Base-by-base conservation (phyloP, 345 rosid genomes). In the Cardamine chenopodiifolia region DNA sequence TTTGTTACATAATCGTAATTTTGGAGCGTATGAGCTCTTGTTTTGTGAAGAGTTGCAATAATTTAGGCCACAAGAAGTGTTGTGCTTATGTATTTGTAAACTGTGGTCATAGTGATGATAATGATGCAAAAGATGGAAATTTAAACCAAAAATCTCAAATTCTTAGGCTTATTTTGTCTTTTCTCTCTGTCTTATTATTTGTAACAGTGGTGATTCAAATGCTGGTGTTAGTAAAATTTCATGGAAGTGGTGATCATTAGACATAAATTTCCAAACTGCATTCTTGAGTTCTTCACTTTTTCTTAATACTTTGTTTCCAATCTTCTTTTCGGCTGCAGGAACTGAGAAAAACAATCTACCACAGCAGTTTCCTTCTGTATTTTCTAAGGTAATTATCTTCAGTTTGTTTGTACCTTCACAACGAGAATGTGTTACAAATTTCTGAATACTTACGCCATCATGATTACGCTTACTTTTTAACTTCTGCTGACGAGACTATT, bases 241-340 rank as follows among this genome's bases (percentile, higher is more conserved):
- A 39, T 39, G 15, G 1, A 39, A 39, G 13, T 42, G 47, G 17
- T 42, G 17, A 6, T 14, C 18, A 5, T 42, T 7, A 42, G 47
- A 42, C 47, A 42, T 7, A 7, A 45, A 0, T 45, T 45, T n/a
- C 50, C 50, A 15, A 15, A 39, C 15, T 66, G 22, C 9, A 22
- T 15, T 55, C 12, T 15, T 19, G 6, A 15, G 14, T 48, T 47
- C 28, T 26, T 48, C 34, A 54, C 7, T 1, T 53, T 53, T 25
- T 8, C 18, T 8, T 66, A 7, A 20, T 19, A 50, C 29, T 23
- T 49, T 49, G 18, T 39, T 39, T 29, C 18, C 12, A 17, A 39
- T 29, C 19, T 35, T 49, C 34, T 1, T 61, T 50, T 64, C 1
- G 53, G 62, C 66, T 61, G 48, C 32, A 88, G 93, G 85, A 40